Base-by-base conservation (phyloP, 2,329 filamentous ascomycete species). In the Aschersonia sp. region DNA sequence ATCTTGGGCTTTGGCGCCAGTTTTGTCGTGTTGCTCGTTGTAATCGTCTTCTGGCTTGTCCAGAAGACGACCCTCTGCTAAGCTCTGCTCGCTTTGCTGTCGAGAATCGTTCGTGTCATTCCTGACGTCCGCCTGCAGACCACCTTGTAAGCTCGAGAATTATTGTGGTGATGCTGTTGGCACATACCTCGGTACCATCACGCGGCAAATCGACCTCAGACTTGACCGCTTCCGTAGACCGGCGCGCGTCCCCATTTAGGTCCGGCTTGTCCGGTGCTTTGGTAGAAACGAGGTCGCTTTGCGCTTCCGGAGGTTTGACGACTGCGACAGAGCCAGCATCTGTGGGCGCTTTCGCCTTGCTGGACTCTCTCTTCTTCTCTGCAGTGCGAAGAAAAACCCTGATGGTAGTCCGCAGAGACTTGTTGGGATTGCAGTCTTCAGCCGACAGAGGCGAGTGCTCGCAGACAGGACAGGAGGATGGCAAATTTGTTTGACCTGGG, bases 381-480 rank as follows among this genome's bases (percentile, higher is more conserved):
- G 88, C 85, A 0, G 84, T 94, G 58, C 89, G 85, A 45, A 98
- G 67, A 59, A 94, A 98, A 10, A 92, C 86, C 55, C 86, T 84
- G 54, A 97, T 83, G 2, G 92, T 98, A 30, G 86, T 92, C 54
- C 92, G 83, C n/a, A 97, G 71, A 31, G 84, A 81, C 62, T 95
- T 95, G 64, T 94, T 87, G 2, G 87, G 80, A 52, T 84, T 88
- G 71, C 89, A 95, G 54, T 92, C 83, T 50, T 87, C 85, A 44
- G 83, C 77, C 31, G 87, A 87, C 50, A 98, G 76, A 0, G 92
- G 92, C 29, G 81, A 84, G 62, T 98, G 92, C 53, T 89, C 85
- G 75, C 92, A 98, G 50, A 95, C 84, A 2, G 92, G 90, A 58
- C 92, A 98, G 43, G 83, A 83, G 9, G 83, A 76, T 10, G 84